These are phyloP conservation scores for Aspergillus alliaceus DNA, from an alignment of 2,329 filamentous ascomycete genomes.

Conservation along the genomic window DNA sequence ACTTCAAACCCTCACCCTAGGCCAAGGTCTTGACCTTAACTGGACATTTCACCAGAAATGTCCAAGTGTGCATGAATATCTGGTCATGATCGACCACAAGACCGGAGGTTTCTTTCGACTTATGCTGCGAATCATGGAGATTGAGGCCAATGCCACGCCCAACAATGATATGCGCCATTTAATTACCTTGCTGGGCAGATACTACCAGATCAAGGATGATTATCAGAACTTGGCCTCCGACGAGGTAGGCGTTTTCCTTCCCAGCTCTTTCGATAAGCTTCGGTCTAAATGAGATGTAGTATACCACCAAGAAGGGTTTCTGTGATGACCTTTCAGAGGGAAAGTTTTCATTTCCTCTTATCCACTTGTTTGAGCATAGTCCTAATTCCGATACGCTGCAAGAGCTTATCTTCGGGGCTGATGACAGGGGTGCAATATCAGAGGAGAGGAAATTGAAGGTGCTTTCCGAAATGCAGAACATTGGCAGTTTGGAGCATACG, in stretches of 20 bases:
- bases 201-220: slow-evolving; percentile 32
- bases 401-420: neutral
- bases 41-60: slow-evolving; percentile 18
- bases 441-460: slow-evolving; percentile 2
- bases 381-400: neutral
- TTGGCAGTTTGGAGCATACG: neutral
- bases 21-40: slow-evolving; percentile 23
- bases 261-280: too few relatives aligned
- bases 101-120: slow-evolving; percentile 25
- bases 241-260: slow-evolving; percentile 11
- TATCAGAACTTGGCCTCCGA: slow-evolving; percentile 25
- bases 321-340: slow-evolving; percentile 46
- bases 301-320: slow-evolving; percentile 41
- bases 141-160: neutral
- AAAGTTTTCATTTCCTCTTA: slow-evolving; percentile 40
- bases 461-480: neutral
- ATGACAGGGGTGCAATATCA: neutral
- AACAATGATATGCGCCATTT: slow-evolving; percentile 7
- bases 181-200: slow-evolving; percentile 21
- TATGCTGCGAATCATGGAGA: slow-evolving; percentile 14
- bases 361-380: slow-evolving; percentile 7
- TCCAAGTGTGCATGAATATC: slow-evolving; percentile 24
- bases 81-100: slow-evolving; percentile 29
- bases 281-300: slow-evolving; percentile 19
- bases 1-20: slow-evolving; percentile 12